Evolutionary conservation across 2,329 filamentous ascomycete species (phyloP).

Genomic region (Botryotinia calthae): DNA sequence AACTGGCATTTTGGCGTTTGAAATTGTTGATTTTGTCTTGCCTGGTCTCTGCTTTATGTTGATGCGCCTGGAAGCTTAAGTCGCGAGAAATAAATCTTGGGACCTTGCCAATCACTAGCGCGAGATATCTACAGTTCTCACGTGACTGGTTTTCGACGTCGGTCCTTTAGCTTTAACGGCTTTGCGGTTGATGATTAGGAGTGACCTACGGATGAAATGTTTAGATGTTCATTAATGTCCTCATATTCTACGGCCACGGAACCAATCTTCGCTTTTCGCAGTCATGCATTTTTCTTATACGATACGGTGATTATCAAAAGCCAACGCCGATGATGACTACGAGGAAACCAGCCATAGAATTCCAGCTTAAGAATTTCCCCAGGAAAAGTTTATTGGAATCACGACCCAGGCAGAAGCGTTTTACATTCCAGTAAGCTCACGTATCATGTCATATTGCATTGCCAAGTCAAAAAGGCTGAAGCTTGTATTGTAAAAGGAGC

Average conservation of each 20-base stretch:
- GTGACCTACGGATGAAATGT: neutral
- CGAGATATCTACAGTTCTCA: neutral
- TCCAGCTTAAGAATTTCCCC: neutral
- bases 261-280: neutral
- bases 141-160: neutral
- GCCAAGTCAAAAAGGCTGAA: neutral
- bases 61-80: slow-evolving; percentile 16
- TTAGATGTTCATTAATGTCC: neutral
- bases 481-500: neutral
- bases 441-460: neutral
- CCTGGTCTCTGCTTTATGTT: slow-evolving; percentile 2
- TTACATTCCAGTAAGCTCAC: neutral
- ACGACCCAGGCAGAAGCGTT: neutral
- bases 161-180: neutral
- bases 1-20: slow-evolving; percentile 57
- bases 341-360: neutral
- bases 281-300: too few species aligned
- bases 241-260: neutral
- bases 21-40: slow-evolving; percentile 14
- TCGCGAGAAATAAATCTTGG: slow-evolving; percentile 21
- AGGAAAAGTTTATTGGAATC: neutral
- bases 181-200: neutral
- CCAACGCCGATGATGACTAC: neutral
- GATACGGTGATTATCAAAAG: neutral
- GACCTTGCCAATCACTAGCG: slow-evolving; percentile 14